Base-by-base conservation (phyloP, 176 grass and related monocot genomes). In the Puccinellia tenuiflora region DNA sequence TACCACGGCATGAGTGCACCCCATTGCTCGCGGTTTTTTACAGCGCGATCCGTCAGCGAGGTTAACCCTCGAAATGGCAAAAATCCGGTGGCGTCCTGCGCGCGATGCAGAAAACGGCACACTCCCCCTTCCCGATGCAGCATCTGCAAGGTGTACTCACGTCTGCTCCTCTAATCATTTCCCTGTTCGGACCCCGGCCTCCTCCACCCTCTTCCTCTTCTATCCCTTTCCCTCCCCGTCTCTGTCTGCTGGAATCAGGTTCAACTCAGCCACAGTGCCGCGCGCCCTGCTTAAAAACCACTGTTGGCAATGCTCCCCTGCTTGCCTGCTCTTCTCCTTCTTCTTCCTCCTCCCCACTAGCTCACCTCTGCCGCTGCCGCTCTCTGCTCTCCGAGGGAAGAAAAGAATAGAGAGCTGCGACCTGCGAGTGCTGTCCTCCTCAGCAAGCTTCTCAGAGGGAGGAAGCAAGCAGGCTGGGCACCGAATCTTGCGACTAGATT, bases 231-330 rank as follows among this genome's bases (percentile, higher is more conserved):
- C 21, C 63, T 29, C 5, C 17, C 29, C 45, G 24, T 89, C 82
- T 38, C 82, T 81, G 51, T 89, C 83, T 12, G 7, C 12, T 11
- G 54, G 83, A 86, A 82, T 86, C 88, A 64, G 64, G 53, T 82
- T 64, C 83, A 76, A 46, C 63, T 35, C 72, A 71, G 12, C 77
- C 63, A 48, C 79, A 64, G 57, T 75, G 81, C 51, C 9, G 31
- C 17, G 14, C 86, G 59, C 52, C n/a, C 80, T 53, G 6, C 56
- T 88, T 88, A 88, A 84, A 79, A 74, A 35, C 75, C 77, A 57
- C 35, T 25, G 46, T 6, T 17, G 71, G 26, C 9, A 17, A 30
- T 45, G 26, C 21, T 50, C 43, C 68, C 52, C 52, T 21, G 34
- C 82, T 7, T 34, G 5, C 83, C 34, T 0, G 42, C 69, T 25